These are phyloP conservation scores for Hypoxylon sp. DNA, from an alignment of 2,329 filamentous ascomycete species.

Conservation along the genomic window DNA sequence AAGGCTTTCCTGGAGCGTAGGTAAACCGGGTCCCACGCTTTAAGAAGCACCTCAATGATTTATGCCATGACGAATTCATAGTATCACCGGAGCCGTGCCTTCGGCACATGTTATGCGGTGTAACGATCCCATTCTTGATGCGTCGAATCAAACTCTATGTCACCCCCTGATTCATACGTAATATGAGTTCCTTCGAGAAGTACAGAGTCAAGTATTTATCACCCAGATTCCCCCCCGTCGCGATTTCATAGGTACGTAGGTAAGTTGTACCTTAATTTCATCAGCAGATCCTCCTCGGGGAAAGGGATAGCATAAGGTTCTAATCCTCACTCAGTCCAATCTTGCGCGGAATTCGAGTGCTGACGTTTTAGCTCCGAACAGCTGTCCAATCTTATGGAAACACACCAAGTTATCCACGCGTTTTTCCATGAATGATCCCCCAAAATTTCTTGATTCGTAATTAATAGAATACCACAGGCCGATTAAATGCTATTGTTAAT, in stretches of 20 bases:
- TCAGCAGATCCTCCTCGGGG: background rate
- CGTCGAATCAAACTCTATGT: conserved; percentile 6
- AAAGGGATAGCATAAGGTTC: background rate
- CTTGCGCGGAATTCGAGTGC: conserved; percentile 2
- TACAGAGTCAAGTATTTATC: conserved; percentile 2
- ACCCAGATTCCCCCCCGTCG: background rate
- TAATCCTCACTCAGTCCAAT: background rate
- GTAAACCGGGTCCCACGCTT: conserved; percentile 1
- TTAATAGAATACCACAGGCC: background rate
- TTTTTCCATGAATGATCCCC: background rate
- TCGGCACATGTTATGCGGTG: background rate
- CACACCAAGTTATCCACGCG: background rate
- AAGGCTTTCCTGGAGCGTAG: background rate
- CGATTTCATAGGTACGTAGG: conserved; percentile 1
- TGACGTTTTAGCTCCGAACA: background rate
- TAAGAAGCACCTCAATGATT: conserved; percentile 11
- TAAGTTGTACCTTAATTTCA: background rate
- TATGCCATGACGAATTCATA: conserved; percentile 2
- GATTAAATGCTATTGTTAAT: background rate
- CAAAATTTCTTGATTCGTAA: background rate
- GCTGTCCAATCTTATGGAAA: background rate
- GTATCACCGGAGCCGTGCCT: background rate
- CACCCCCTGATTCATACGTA: background rate
- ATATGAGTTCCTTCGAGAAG: background rate
- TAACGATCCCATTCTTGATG: background rate